Base-by-base conservation (phyloP, 805 yeast genomes). In the Lipomyces yamanashiensis region DNA sequence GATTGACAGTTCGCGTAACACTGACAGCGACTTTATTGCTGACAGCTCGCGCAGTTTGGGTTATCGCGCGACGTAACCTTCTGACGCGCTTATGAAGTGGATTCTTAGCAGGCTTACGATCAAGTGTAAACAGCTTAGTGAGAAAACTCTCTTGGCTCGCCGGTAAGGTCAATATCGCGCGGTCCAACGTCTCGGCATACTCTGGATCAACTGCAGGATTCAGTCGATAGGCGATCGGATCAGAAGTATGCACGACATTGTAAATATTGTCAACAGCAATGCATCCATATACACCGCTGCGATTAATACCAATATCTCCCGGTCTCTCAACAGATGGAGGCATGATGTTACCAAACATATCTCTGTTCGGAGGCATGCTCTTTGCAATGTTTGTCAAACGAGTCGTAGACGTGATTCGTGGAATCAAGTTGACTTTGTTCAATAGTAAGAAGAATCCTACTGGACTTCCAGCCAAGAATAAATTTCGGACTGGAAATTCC, bases 221-320 rank as follows among this genome's bases (percentile, higher is more conserved):
- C 66, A 93, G 77, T 62, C 97, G 78, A 73, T 90, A 92, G 0
- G 96, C 96, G 44, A 95, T 87, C 1, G 98, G 96, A 74, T 93
- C 99, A 70, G 96, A 89, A 0, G 91, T 89, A 74, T 93, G 96
- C 74, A 88, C 88, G 7, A 95, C 77, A 73, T 93, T 93, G 77
- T 89, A 95, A 41, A 89, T 75, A 71, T 89, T 88, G 1, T 79
- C 76, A 67, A 88, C 90, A 36, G 85, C 86, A 2, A 95, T 91
- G 57, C 81, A 78, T 0, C 82, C 82, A 54, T 77, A 77, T 4
- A 52, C 57, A 7, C 71, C 71, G n/a, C 64, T 60, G 88, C 82
- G 64, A 82, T 85, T 54, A 80, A 82, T 55, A 84, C 80, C 72
- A 83, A 85, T 51, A 88, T 81, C 23, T 88, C 74, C 73, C 85